Evolutionary conservation across 331 rosid genomes (phyloP), one percentile per base, ranked within the genome.

Genomic region (Prunus yedoensis): DNA sequence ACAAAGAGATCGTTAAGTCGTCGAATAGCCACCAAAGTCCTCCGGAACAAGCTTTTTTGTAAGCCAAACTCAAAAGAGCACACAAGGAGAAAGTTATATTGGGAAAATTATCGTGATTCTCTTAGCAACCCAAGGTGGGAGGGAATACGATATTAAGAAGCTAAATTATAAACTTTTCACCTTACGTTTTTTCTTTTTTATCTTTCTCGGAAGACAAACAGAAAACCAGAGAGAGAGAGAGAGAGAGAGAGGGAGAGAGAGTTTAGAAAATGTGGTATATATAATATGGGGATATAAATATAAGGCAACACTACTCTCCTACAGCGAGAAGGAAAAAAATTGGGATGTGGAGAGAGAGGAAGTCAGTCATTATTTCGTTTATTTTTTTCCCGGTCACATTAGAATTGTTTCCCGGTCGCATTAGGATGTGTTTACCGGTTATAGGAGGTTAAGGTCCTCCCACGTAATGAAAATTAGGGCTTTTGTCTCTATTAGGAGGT

Each of bases 1-100:
- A 86, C 89, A 72, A 73, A 75, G 76, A 79, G 88, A 92, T 90
- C 89, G 90, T 78, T 70, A 46, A 87, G 91, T 82, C 70, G 76
- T 72, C 41, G 77, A 83, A 85, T 79, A 38, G 76, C 76, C 85
- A 18, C 76, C 85, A 16, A 76, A 83, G 78, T 81, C 86, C 68
- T 54, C 78, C 66, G 2, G 67, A 60, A 71, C 79, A 80, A 76
- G 81, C 85, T 49, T 35, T 41, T 38, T 25, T 32, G n/a, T 20
- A 30, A 15, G 21, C 47, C 35, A 35, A 61, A 69, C 53, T 4
- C 60, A 61, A 2, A 50, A 27, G 21, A 64, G 38, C 32, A 50
- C 47, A 8, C 4, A 28, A 20, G 45, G 18, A 14, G 18, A 47
- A 63, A 28, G 65, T 54, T 57, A 49, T n/a, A 25, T 17, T 50